These are phyloP conservation scores for Phytophthora pseudosyringae DNA, from an alignment of 352 stramenopile genomes.

Conservation along the genomic window DNA sequence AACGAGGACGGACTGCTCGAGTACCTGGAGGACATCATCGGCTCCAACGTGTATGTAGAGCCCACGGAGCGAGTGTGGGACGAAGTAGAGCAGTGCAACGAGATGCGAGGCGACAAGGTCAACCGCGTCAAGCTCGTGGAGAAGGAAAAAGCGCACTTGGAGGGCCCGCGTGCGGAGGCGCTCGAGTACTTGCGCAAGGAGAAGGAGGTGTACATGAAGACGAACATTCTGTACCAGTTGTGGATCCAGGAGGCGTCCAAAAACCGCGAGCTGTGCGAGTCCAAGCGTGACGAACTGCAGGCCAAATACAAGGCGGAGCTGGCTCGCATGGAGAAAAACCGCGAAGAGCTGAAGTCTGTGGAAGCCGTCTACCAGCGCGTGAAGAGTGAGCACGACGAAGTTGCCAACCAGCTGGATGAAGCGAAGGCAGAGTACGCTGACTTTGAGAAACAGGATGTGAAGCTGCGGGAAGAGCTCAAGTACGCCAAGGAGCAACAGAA, in stretches of 20 bases:
- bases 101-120: slow-evolving; percentile 93
- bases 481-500: slow-evolving; percentile 93
- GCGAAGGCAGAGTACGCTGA: slow-evolving; percentile 94
- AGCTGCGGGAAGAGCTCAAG: slow-evolving; percentile 98
- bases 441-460: slow-evolving; percentile 98
- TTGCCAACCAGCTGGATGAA: slow-evolving; percentile 87
- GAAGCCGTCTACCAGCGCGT: slow-evolving; percentile 82
- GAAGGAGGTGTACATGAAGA: slow-evolving; percentile 96
- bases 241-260: slow-evolving; percentile 84
- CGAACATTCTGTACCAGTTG: slow-evolving; percentile 97
- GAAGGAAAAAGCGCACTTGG: slow-evolving; percentile 96
- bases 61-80: slow-evolving; percentile 93
- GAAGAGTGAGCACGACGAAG: slow-evolving; percentile 85
- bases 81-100: slow-evolving; percentile 94
- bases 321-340: slow-evolving; percentile 82
- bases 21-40: slow-evolving; percentile 99
- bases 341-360: slow-evolving; percentile 82
- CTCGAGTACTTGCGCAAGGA: slow-evolving; percentile 95
- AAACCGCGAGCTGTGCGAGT: slow-evolving; percentile 77
- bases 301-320: slow-evolving; percentile 77
- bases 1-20: slow-evolving; percentile 98
- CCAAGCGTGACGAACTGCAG: slow-evolving; percentile 68
- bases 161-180: slow-evolving; percentile 95
- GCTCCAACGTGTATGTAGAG: slow-evolving; percentile 97
- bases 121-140: slow-evolving; percentile 99